Base-by-base conservation (phyloP, 805 yeast genomes). In the Blastobotrys peoriensis region DNA sequence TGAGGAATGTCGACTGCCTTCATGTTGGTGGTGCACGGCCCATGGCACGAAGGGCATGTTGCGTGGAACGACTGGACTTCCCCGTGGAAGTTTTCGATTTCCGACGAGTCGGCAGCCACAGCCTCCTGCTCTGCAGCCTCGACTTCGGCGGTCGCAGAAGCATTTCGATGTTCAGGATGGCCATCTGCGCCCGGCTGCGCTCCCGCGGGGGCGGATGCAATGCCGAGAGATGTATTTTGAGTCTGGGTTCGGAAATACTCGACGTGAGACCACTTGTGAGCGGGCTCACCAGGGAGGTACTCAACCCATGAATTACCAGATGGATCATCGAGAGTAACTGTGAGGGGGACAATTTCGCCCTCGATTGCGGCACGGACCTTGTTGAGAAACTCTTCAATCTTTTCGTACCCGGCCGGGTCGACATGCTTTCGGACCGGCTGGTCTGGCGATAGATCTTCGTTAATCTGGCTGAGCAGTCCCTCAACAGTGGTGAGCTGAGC, bases 231-330 rank as follows among this genome's bases (percentile, higher is more conserved):
- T 33, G 83, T 87, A 57, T 87, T 85, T 66, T 93, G 98, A 52
- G 86, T 94, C 36, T 86, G 87, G 1, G 93, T 77, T 65, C 98
- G 78, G 54, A 74, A 66, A 62, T 89, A 93, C 57, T 86, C 89
- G 27, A 74, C 70, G 64, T 79, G 83, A 20, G 93, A 75, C 96
- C 96, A 91, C 64, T 89, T 87, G 65, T 86, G 94, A 30, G 83
- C 71, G 3, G 95, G 74, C 62, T 87, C 96, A 48, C 86, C 89
- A 16, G 96, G 96, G 48, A 76, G 65, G 62, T 74, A 86, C 60
- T 86, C 96, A 44, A 93, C 79, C 95, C 97, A 93, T 3, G 98
- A 91, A 69, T 93, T 93, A 13, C 98, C 98, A 1, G 96, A 77
- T 22, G 98, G 97, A 64, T 93, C 98, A 63, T 89, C 96, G 8